phyloP scores from a whole-genome alignment of 2,329 filamentous ascomycete genomes.

The Sarocladium brachiariae region DNA sequence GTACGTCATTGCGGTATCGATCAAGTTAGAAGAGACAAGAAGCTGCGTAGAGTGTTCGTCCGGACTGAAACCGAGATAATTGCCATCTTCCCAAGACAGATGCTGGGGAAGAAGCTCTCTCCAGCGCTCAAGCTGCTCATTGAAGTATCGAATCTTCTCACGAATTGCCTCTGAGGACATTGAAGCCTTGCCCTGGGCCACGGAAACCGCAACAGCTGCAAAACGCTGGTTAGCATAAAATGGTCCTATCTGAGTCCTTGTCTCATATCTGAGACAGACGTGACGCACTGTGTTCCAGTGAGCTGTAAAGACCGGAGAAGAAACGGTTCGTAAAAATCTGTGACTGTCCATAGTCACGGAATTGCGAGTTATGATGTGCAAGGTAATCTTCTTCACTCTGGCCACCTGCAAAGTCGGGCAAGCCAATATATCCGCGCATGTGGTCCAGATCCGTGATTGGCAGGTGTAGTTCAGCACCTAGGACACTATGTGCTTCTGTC shows the following conservation, averaged over 20 bases:
- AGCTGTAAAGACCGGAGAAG: conserved; percentile 44
- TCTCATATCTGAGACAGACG: not conserved
- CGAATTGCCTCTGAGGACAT: not conserved
- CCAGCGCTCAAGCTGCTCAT: conserved; percentile 50
- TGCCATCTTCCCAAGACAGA: conserved; percentile 51
- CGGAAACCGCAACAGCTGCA: not conserved
- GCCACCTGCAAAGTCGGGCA: conserved; percentile 45
- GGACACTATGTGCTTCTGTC: conserved; percentile 30
- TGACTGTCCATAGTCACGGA: conserved; percentile 52
- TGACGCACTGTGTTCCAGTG: conserved; percentile 44
- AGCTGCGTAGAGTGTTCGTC: not conserved
- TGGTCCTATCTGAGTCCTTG: not conserved
- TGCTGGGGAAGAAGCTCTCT: conserved; percentile 45
- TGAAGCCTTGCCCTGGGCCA: not conserved
- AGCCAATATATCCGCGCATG: conserved; percentile 44
- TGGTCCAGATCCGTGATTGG: conserved; percentile 48
- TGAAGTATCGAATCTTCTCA: conserved; percentile 42
- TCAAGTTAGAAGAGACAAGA: not conserved
- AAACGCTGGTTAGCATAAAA: not conserved
- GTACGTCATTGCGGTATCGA: conserved; percentile 26
- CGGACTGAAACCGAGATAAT: conserved; percentile 22
- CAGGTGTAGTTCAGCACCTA: conserved; percentile 52
- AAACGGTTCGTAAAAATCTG: conserved; percentile 51
- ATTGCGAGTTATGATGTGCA: conserved; percentile 44
- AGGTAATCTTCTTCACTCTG: conserved; percentile 40